phyloP scores from a whole-genome alignment of 148 eudicot species.

The Nepenthes gracilis region DNA sequence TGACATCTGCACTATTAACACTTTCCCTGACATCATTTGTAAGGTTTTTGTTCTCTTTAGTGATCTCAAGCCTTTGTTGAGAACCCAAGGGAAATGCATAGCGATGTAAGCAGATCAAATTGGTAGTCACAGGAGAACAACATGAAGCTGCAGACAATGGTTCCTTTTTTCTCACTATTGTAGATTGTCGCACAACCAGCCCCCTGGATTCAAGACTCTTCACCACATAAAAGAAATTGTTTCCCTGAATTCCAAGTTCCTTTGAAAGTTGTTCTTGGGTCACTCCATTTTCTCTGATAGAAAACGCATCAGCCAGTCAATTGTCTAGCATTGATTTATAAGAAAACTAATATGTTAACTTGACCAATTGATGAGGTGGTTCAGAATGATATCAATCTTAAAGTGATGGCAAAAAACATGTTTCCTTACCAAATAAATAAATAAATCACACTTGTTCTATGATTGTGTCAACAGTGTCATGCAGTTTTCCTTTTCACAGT shows the following conservation, averaged over 20 bases:
- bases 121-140: conserved; percentile 53
- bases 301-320: conserved; percentile 4
- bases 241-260: conserved; percentile 53
- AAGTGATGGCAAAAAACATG: no score
- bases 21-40: conserved; percentile 28
- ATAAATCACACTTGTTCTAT: no score
- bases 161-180: conserved; percentile 69
- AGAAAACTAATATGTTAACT: background rate
- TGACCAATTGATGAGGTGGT: background rate
- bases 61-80: conserved; percentile 87
- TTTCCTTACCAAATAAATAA: no score
- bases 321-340: background rate
- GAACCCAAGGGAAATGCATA: conserved; percentile 76
- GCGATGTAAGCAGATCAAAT: conserved; percentile 76
- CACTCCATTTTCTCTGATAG: conserved; percentile 60
- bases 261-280: conserved; percentile 73
- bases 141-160: conserved; percentile 29
- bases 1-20: conserved; percentile 24
- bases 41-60: conserved; percentile 34
- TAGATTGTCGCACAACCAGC: conserved; percentile 67
- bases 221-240: conserved; percentile 61
- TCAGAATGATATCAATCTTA: no score
- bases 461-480: no score
- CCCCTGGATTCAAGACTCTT: conserved; percentile 80
- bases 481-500: no score